Percentiles rank a stretch among this genome's conserved stretches.
Evolutionary conservation across 495 filamentous ascomycete genomes (phyloP).

Genomic region (Aspergillus kassunensis): DNA sequence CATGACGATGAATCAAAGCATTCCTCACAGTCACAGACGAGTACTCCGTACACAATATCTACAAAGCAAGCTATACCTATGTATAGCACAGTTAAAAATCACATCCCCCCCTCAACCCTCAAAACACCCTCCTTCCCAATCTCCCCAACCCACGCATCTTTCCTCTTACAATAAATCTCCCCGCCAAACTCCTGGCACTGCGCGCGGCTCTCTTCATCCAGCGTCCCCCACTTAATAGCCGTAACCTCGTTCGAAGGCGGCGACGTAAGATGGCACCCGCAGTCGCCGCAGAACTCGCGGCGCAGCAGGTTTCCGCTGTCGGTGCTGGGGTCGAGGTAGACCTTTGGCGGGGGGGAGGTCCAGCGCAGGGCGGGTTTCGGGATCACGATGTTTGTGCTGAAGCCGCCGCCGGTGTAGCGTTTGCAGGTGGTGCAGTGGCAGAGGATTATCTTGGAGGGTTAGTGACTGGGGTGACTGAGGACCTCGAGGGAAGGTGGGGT

Average conservation of each 20-base stretch:
- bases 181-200: conserved; percentile 9
- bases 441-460: conserved; percentile 16
- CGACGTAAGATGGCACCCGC: conserved; percentile 23
- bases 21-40: background rate
- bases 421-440: conserved; percentile 35
- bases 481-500: background rate
- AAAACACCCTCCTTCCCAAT: conserved; percentile 4
- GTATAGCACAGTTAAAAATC: no score
- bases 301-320: conserved; percentile 15
- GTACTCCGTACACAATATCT: background rate
- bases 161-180: conserved; percentile 25
- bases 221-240: conserved; percentile 24
- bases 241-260: conserved; percentile 7
- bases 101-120: background rate
- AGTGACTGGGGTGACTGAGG: no score
- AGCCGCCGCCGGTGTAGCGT: conserved; percentile 26
- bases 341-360: conserved; percentile 20
- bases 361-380: conserved; percentile 13
- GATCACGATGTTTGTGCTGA: conserved; percentile 27
- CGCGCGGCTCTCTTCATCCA: conserved; percentile 19
- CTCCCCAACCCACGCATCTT: conserved; percentile 21
- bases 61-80: no score
- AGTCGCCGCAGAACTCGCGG: conserved; percentile 25
- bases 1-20: background rate
- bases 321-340: conserved; percentile 13